phyloP scores from a whole-genome alignment of 306 rosid species.

The Crotalaria pallida region DNA sequence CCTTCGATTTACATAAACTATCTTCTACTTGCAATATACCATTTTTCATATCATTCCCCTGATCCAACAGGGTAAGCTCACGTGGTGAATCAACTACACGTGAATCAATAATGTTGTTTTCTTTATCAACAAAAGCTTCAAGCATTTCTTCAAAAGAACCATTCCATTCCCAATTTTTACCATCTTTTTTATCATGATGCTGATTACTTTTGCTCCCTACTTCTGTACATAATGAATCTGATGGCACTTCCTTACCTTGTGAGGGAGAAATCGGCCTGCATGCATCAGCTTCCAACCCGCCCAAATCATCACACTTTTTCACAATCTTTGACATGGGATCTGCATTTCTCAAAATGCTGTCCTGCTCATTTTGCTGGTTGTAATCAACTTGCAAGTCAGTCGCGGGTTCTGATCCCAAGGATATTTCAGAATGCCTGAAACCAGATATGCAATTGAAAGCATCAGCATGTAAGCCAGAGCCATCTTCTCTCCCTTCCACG shows the following conservation, averaged over 20 bases:
- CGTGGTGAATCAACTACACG: constrained; percentile 36
- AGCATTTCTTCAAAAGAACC: constrained; percentile 36
- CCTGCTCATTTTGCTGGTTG: constrained; percentile 38
- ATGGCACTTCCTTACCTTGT: constrained; percentile 30
- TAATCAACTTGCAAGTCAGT: constrained; percentile 26
- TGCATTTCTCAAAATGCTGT: constrained; percentile 28
- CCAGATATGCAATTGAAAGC: constrained; percentile 25
- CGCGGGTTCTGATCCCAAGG: constrained; percentile 25
- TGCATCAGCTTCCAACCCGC: constrained; percentile 33
- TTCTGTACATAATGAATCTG: constrained; percentile 24
- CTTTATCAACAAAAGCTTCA: constrained; percentile 33
- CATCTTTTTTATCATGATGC: constrained; percentile 30
- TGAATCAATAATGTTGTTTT: constrained; percentile 23
- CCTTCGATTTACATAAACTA: constrained; percentile 33
- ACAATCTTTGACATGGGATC: constrained; percentile 28
- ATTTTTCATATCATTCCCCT: constrained; percentile 25
- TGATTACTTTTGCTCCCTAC: constrained; percentile 23
- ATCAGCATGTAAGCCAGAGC: constrained; percentile 22
- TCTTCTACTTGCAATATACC: constrained; percentile 27
- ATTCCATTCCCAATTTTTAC: constrained; percentile 26
- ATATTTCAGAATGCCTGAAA: constrained; percentile 28
- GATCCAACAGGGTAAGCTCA: constrained; percentile 27
- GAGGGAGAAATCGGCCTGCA: constrained; percentile 32
- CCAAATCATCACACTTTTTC: constrained; percentile 30
- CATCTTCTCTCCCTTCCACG: constrained; percentile 17